Evolutionary conservation across 2,329 filamentous ascomycete genomes (phyloP).

Genomic region (Alternaria hordeiaustralica): DNA sequence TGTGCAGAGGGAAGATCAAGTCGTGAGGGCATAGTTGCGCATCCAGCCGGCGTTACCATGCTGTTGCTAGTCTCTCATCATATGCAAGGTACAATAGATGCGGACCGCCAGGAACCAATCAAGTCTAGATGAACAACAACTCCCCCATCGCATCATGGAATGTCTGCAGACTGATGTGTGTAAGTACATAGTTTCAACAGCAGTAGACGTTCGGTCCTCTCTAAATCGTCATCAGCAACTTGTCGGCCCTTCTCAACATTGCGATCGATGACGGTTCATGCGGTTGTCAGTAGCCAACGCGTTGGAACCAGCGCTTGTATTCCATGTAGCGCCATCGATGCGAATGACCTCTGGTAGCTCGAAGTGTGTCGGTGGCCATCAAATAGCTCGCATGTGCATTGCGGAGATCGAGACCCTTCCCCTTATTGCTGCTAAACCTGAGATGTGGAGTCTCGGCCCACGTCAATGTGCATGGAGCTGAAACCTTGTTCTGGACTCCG

Average conservation of each 20-base stretch:
- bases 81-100: not conserved
- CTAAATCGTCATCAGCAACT: not conserved
- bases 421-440: not conserved
- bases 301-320: not conserved
- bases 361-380: not conserved
- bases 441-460: conserved; percentile 14
- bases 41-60: not conserved
- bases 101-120: not conserved
- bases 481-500: conserved; percentile 17
- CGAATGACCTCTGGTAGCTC: not conserved
- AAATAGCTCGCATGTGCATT: not conserved
- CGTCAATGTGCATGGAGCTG: conserved; percentile 26
- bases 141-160: not conserved
- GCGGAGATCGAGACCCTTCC: conserved; percentile 1
- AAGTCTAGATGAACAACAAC: not conserved
- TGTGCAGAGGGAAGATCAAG: not conserved
- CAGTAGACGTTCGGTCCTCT: not conserved
- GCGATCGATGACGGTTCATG: not conserved
- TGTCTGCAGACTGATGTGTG: not conserved
- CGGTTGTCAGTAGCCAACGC: not conserved
- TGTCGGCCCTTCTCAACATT: not conserved
- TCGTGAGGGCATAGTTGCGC: not conserved
- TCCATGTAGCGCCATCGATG: not conserved
- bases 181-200: not conserved
- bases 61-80: not conserved